phyloP scores from a whole-genome alignment of 2,329 filamentous ascomycete genomes.

The Microsporum ferrugineum region DNA sequence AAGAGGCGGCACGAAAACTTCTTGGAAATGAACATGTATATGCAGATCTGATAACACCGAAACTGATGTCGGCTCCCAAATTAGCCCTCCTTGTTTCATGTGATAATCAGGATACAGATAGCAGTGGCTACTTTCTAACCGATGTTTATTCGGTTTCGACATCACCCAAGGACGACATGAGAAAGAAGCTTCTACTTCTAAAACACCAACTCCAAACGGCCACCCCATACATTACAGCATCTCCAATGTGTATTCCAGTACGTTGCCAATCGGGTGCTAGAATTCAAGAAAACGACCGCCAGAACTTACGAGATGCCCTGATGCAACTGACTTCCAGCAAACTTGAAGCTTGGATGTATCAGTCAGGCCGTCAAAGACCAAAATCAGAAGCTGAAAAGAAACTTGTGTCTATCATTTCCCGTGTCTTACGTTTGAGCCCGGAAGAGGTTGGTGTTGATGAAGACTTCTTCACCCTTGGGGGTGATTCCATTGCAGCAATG shows the following conservation, averaged over 20 bases:
- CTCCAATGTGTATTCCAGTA: background rate
- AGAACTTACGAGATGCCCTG: background rate
- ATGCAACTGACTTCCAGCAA: background rate
- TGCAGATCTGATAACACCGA: background rate
- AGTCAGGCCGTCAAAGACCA: background rate
- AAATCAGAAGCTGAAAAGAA: background rate
- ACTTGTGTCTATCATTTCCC: background rate
- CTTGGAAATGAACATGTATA: background rate
- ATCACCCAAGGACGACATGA: background rate
- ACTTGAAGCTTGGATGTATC: background rate
- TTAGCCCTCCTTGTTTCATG: background rate
- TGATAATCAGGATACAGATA: background rate
- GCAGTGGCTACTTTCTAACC: background rate
- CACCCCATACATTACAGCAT: background rate
- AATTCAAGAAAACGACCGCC: background rate
- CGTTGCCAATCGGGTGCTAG: background rate
- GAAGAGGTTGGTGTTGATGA: slow-evolving; percentile 13
- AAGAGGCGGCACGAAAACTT: background rate
- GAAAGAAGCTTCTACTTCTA: background rate
- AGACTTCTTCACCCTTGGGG: slow-evolving; percentile 17
- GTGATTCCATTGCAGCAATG: slow-evolving; percentile 33
- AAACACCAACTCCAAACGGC: background rate
- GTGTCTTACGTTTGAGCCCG: slow-evolving; percentile 17
- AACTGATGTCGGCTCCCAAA: background rate
- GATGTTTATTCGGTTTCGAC: background rate